Percentiles rank a stretch among this genome's conserved stretches.
Conservation (phyloP, 257 asterid species). For the Dorcoceras hygrometricum region DNA sequence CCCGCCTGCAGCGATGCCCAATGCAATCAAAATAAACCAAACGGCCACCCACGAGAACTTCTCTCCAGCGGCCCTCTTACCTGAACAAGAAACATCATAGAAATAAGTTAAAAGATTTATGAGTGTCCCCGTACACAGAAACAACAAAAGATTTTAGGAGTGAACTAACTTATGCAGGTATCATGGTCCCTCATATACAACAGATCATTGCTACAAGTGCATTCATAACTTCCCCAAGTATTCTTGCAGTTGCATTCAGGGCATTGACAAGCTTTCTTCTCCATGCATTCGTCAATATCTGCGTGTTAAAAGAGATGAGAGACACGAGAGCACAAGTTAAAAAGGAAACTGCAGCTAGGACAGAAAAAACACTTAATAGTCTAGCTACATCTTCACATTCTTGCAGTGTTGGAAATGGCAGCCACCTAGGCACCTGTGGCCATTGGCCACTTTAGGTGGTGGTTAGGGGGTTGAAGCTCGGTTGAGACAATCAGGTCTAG, state of each 20-base stretch:
- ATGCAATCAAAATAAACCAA: constrained; percentile 62
- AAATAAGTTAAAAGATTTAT: no score
- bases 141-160: no score
- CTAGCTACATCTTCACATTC: neutral
- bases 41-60: constrained; percentile 64
- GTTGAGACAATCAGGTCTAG: no score
- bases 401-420: no score
- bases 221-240: constrained; percentile 83
- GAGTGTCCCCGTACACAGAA: no score
- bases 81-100: constrained; percentile 33
- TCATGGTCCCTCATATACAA: constrained; percentile 80
- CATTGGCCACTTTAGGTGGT: no score
- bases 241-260: constrained; percentile 81
- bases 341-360: neutral
- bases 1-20: constrained; percentile 61
- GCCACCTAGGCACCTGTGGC: no score
- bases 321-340: constrained; percentile 13
- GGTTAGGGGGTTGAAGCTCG: no score
- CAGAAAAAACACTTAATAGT: neutral
- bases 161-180: constrained; percentile 80
- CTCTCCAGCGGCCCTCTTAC: constrained; percentile 46
- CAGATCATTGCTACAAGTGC: constrained; percentile 61
- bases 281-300: constrained; percentile 83
- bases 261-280: constrained; percentile 80
- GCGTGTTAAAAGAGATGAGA: constrained; percentile 14